These are phyloP conservation scores for Ceratobasidium sp. DNA, from an alignment of 1,284 basidiomycete genomes.

Conservation along the genomic window DNA sequence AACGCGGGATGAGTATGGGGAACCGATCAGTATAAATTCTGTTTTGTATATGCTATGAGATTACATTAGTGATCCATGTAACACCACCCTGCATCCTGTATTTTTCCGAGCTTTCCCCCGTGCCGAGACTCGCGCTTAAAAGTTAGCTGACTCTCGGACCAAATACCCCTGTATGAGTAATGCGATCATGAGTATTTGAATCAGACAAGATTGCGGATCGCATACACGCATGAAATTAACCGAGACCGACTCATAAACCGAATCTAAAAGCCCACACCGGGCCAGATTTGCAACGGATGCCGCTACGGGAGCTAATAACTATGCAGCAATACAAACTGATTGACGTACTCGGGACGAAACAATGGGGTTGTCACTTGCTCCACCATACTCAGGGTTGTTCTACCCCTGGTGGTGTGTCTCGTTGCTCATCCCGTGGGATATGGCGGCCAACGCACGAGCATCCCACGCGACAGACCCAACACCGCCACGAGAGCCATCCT, in stretches of 20 bases:
- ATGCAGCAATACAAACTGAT: not conserved
- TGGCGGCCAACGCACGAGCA: slow-evolving; percentile 22
- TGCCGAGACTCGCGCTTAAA: slow-evolving; percentile 27
- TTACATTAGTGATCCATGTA: slow-evolving; percentile 7
- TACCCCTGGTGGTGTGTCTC: slow-evolving; percentile 3
- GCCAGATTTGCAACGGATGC: slow-evolving; percentile 5
- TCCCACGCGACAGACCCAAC: slow-evolving; percentile 20
- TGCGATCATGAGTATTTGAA: slow-evolving; percentile 8
- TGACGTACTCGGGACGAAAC: not conserved
- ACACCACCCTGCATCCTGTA: slow-evolving; percentile 26
- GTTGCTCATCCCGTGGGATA: slow-evolving; percentile 36
- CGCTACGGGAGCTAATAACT: slow-evolving; percentile 2
- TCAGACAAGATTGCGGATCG: not conserved
- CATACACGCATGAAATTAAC: slow-evolving; percentile 7
- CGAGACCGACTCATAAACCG: not conserved
- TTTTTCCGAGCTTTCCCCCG: slow-evolving; percentile 28
- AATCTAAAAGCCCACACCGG: not conserved
- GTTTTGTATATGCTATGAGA: slow-evolving; percentile 35
- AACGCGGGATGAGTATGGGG: slow-evolving; percentile 28
- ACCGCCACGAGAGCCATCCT: slow-evolving; percentile 30
- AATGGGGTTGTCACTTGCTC: not conserved
- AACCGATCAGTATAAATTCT: slow-evolving; percentile 25
- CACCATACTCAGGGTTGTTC: not conserved
- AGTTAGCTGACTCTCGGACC: slow-evolving; percentile 14
- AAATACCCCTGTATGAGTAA: slow-evolving; percentile 25